phyloP scores from a whole-genome alignment of 495 filamentous ascomycete species.

The Podospora conica region DNA sequence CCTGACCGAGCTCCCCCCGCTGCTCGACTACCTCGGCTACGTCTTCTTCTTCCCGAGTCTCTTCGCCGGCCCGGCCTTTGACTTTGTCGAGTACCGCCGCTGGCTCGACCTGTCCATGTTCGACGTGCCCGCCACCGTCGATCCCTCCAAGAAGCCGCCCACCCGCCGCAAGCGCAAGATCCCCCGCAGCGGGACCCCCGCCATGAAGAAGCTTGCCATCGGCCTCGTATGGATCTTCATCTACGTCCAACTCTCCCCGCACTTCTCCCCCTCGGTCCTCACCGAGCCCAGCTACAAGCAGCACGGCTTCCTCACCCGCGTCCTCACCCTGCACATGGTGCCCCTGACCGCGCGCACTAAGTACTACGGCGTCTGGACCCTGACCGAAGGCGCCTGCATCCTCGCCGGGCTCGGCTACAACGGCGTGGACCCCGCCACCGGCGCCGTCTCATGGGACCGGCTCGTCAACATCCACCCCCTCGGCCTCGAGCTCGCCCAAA shows the following conservation, averaged over 20 bases:
- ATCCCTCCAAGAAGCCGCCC: slow-evolving; percentile 71
- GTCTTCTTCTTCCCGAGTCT: slow-evolving; percentile 92
- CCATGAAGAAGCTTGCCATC: slow-evolving; percentile 63
- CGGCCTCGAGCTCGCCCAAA: slow-evolving; percentile 82
- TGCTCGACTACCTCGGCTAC: slow-evolving; percentile 81
- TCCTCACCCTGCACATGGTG: slow-evolving; percentile 76
- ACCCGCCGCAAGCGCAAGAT: slow-evolving; percentile 93
- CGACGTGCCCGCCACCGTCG: slow-evolving; percentile 69
- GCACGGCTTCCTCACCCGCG: slow-evolving; percentile 61
- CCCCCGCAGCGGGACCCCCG: slow-evolving; percentile 82
- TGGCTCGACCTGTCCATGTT: slow-evolving; percentile 97
- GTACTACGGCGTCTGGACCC: slow-evolving; percentile 91
- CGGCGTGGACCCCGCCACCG: slow-evolving; percentile 76
- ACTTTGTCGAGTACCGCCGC: slow-evolving; percentile 82
- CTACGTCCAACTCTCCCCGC: slow-evolving; percentile 70
- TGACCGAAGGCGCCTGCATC: slow-evolving; percentile 93
- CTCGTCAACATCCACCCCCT: slow-evolving; percentile 80
- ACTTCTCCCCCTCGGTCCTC: slow-evolving; percentile 55
- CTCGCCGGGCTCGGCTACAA: slow-evolving; percentile 91
- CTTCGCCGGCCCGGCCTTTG: slow-evolving; percentile 83
- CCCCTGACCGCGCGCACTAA: slow-evolving; percentile 74
- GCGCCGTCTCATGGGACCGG: slow-evolving; percentile 81
- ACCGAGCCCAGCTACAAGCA: slow-evolving; percentile 52
- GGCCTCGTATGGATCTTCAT: slow-evolving; percentile 73
- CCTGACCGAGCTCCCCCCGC: slow-evolving; percentile 60